phyloP scores from a whole-genome alignment of 768 basidiomycete species.

The Tylopilus intermedius region DNA sequence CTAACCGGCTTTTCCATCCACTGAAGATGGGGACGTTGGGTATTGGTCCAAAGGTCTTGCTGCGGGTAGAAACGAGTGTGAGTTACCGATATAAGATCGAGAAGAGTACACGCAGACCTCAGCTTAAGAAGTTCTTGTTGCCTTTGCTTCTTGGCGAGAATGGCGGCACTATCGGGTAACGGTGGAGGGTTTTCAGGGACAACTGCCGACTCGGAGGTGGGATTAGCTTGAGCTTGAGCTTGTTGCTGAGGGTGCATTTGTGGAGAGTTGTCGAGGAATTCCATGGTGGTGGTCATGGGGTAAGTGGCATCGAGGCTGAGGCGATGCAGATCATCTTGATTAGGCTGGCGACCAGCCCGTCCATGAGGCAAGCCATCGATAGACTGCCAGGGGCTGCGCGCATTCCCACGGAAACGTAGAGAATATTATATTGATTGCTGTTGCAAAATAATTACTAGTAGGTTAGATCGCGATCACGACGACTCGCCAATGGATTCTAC shows the following conservation, averaged over 20 bases:
- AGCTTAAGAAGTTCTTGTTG: neutral
- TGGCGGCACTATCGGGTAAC: neutral
- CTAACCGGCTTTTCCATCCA: slow-evolving; percentile 18
- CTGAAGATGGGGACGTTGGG: slow-evolving; percentile 22
- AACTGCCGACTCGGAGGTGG: neutral
- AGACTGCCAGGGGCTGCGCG: too few relatives aligned
- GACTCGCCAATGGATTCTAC: too few relatives aligned
- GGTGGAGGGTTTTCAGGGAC: neutral
- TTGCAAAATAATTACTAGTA: too few relatives aligned
- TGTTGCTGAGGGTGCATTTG: neutral
- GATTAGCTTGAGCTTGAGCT: neutral
- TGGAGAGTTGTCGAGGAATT: neutral
- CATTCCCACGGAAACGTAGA: too few relatives aligned
- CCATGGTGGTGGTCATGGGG: slow-evolving; percentile 19
- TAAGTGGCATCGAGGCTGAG: neutral
- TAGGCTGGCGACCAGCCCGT: too few relatives aligned
- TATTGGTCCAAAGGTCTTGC: slow-evolving; percentile 24
- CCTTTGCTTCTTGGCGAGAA: neutral
- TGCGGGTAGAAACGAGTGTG: neutral
- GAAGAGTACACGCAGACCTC: neutral
- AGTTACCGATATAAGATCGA: neutral
- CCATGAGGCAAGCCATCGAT: too few relatives aligned
- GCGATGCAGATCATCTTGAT: neutral
- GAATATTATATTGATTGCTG: too few relatives aligned
- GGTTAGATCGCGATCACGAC: too few relatives aligned